phyloP scores from a whole-genome alignment of 805 yeast species.

The Candida quercuum region DNA sequence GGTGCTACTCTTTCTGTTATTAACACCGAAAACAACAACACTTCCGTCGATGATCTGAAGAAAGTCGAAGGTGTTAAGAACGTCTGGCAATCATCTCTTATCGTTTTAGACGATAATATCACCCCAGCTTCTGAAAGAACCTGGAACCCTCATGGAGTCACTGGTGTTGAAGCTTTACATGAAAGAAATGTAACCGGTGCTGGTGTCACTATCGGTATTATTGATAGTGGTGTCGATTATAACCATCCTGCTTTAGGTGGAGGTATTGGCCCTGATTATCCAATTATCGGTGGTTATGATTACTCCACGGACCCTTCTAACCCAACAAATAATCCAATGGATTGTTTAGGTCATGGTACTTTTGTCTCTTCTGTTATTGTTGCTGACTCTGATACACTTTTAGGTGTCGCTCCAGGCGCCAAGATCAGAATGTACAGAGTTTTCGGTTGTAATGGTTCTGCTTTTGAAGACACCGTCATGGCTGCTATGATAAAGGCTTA shows the following conservation, averaged over 20 bases:
- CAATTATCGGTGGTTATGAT: conserved; percentile 12
- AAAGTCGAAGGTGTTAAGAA: conserved; percentile 5
- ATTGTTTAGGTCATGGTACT: conserved; percentile 17
- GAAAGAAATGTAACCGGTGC: neutral
- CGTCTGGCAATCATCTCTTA: conserved; percentile 13
- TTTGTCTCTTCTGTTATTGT: conserved; percentile 14
- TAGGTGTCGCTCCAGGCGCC: conserved; percentile 16
- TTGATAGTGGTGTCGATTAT: conserved; percentile 8
- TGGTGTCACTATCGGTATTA: neutral
- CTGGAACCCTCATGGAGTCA: conserved; percentile 4
- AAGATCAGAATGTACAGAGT: conserved; percentile 11
- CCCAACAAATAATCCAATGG: conserved; percentile 11
- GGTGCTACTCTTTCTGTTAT: conserved; percentile 11
- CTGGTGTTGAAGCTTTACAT: conserved; percentile 3
- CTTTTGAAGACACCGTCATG: conserved; percentile 11
- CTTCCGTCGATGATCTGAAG: conserved; percentile 7
- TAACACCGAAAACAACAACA: conserved; percentile 2
- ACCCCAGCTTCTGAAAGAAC: conserved; percentile 1
- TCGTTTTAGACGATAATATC: conserved; percentile 6
- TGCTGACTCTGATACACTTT: conserved; percentile 3
- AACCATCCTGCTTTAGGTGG: conserved; percentile 7
- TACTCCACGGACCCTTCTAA: conserved; percentile 4
- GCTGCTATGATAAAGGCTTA: conserved; percentile 13
- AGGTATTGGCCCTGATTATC: conserved; percentile 6
- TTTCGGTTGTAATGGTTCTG: conserved; percentile 7